phyloP scores from a whole-genome alignment of 352 stramenopile genomes.

The Phytophthora pini region DNA sequence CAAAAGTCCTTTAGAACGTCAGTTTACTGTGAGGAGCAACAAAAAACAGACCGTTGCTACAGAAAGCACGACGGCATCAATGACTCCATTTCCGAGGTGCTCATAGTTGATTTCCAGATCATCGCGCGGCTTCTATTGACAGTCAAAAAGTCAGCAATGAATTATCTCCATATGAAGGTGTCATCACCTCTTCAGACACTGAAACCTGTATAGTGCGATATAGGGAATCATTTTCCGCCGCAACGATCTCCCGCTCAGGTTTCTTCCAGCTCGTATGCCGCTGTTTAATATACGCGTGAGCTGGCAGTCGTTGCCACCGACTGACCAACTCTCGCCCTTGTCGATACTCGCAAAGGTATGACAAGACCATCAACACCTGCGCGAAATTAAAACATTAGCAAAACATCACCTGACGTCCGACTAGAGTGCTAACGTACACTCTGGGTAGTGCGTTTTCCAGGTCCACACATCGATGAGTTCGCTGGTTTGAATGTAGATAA shows the following conservation, averaged over 20 bases:
- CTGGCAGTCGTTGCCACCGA: slow-evolving; percentile 32
- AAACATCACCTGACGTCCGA: not conserved
- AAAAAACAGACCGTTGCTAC: slow-evolving; percentile 25
- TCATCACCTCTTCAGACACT: slow-evolving; percentile 16
- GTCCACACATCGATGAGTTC: slow-evolving; percentile 1
- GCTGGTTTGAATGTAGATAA: slow-evolving; percentile 22
- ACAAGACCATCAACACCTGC: slow-evolving; percentile 39
- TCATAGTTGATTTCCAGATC: slow-evolving; percentile 17
- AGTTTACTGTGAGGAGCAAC: not conserved
- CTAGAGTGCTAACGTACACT: slow-evolving; percentile 35
- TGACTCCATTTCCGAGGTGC: slow-evolving; percentile 21
- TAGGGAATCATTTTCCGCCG: slow-evolving; percentile 45
- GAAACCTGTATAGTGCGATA: slow-evolving; percentile 20
- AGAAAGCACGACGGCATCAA: slow-evolving; percentile 39
- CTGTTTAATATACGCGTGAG: slow-evolving; percentile 33
- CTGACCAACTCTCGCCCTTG: slow-evolving; percentile 35
- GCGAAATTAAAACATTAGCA: not conserved
- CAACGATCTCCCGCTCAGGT: slow-evolving; percentile 13
- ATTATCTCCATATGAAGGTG: not conserved
- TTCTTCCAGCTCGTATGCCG: slow-evolving; percentile 27
- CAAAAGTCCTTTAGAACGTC: not conserved
- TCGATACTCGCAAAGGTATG: slow-evolving; percentile 39
- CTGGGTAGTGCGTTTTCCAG: slow-evolving; percentile 30
- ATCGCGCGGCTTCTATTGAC: slow-evolving; percentile 9
- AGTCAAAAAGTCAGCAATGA: slow-evolving; percentile 4